Base-by-base conservation (phyloP, 1,284 basidiomycete genomes). In the Cryptococcus floricola region DNA sequence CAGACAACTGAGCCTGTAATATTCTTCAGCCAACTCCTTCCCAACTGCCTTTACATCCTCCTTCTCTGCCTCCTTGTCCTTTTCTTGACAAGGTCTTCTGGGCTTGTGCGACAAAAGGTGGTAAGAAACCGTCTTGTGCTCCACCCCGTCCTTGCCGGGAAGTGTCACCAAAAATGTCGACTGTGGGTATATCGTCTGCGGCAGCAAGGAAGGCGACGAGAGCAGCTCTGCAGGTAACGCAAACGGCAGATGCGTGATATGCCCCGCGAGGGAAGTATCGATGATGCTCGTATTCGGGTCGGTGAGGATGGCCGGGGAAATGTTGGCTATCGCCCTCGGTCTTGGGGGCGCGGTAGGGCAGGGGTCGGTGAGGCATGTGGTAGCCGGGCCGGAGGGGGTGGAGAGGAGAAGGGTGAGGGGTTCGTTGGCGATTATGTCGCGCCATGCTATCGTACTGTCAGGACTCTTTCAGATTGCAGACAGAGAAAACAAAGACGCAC, bases 221-320 rank as follows among this genome's bases (percentile, higher is more conserved):
- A 50, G 39, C 25, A 56, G 18, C 16, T 53, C 51, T 16, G 57
- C 41, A 0, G 59, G 59, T 6, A 48, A 27, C 27, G 42, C 45
- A 37, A 19, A 13, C 38, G 53, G 18, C 2, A 67, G 56, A 4
- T 55, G 37, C 23, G 54, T 50, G 1, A 58, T 48, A 5, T 56
- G 51, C 3, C 51, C 65, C 0, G 57, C 39, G 12, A 72, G 60
- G 3, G 67, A 63, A 39, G 71, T 62, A 62, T 73, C 69, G 18
- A 71, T 58, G 18, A 75, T 61, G 4, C 55, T 45, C 3, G 71
- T 63, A 1, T 53, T 42, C 1, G 67, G 62, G 56, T 75, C 71
- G 48, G 51, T 59, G 12, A 67, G 28, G 0, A 63, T 61, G 16
- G 63, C 42, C 1, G 59, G 56, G 5, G 66, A 56, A 34, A 69